Evolutionary conservation across 352 stramenopile species (phyloP), one percentile per base, ranked within the genome.

Genomic region (Phytopythium sindhum): DNA sequence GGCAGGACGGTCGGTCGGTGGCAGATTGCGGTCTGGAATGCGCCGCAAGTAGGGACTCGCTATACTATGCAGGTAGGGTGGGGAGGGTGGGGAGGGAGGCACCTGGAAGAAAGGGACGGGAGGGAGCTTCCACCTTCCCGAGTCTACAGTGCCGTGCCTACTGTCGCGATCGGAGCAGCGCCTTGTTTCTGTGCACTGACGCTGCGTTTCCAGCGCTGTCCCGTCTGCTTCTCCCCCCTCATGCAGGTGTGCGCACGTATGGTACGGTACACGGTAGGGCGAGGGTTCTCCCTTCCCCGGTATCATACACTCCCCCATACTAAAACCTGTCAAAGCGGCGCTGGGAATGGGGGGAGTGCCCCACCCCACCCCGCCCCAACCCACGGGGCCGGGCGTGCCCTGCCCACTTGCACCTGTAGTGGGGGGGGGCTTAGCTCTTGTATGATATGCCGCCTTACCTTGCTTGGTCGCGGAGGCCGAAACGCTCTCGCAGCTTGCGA

Each of bases 21-120:
- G 45, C 45, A 52, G 45, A 52, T 52, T 52, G 45, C 45, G 45
- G 45, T 52, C 21, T 52, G 45, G 26, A n/a, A n/a, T n/a, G n/a
- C n/a, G n/a, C n/a, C n/a, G n/a, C n/a, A n/a, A n/a, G n/a, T n/a
- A n/a, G n/a, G n/a, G n/a, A n/a, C n/a, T n/a, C n/a, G n/a, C n/a
- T n/a, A n/a, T n/a, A n/a, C n/a, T n/a, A n/a, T n/a, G n/a, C n/a
- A 35, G n/a, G 60, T 15, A 28, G 23, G 48, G 1, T 12, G 17
- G 4, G 23, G 48, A 41, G 56, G 41, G 45, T 35, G 28, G 29
- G 26, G 10, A 17, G 24, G 26, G n/a, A n/a, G n/a, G n/a, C n/a
- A n/a, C n/a, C 47, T 9, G 28, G 47, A 53, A 53, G 50, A n/a
- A 57, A 57, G 50, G n/a, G 24, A 11, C 10, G 24, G 51, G 24